These are phyloP conservation scores for Isoetes taiwanensis DNA, from an alignment of 75 land plant genomes.

Conservation along the genomic window DNA sequence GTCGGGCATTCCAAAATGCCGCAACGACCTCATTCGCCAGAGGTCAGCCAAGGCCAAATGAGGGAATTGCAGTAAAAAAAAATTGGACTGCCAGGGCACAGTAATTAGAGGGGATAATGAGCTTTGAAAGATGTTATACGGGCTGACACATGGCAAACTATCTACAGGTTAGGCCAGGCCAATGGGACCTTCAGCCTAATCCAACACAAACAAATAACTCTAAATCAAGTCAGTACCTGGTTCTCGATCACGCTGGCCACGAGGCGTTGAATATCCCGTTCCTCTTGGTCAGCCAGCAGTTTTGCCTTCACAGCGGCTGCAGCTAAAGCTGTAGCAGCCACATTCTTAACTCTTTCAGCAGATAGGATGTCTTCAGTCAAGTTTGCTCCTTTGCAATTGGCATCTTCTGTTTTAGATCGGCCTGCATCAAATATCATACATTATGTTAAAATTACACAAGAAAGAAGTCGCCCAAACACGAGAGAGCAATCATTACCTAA, in stretches of 20 bases:
- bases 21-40: background rate
- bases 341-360: constrained; percentile 43
- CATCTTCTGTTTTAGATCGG: background rate
- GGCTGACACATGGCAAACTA: background rate
- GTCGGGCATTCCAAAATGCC: no score
- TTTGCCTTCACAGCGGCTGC: constrained; percentile 95
- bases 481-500: no score
- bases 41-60: background rate
- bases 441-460: no score
- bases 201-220: background rate
- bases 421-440: no score
- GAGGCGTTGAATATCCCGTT: constrained; percentile 65
- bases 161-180: background rate
- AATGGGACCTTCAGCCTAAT: background rate
- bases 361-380: constrained; percentile 11
- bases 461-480: no score
- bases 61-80: background rate
- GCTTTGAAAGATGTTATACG: background rate
- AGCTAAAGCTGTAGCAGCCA: constrained; percentile 64
- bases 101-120: background rate
- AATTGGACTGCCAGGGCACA: background rate
- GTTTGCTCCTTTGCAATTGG: background rate
- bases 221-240: constrained; percentile 39
- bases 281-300: constrained; percentile 81
- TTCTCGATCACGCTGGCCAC: constrained; percentile 53